Conservation (phyloP, 2,329 filamentous ascomycete species). For the Incumbomyces lentus region DNA sequence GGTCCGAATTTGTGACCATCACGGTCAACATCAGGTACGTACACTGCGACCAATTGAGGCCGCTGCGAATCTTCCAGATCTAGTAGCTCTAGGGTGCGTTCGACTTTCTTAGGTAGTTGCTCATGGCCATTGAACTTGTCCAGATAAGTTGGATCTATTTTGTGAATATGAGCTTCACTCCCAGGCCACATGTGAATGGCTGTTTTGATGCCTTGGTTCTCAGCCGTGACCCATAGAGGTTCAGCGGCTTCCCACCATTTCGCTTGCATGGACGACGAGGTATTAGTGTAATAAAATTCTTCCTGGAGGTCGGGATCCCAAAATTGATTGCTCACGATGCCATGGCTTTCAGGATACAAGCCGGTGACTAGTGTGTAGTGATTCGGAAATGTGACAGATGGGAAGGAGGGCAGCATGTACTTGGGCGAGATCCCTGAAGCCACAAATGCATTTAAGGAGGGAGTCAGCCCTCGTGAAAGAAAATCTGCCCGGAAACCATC, state of each 20-base stretch:
- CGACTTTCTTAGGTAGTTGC: conserved; percentile 61
- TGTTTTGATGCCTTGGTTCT: conserved; percentile 64
- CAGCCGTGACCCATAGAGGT: conserved; percentile 87
- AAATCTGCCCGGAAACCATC: conserved; percentile 97
- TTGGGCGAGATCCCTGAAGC: conserved; percentile 75
- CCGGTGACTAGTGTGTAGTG: conserved; percentile 92
- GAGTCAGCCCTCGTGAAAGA: conserved; percentile 70
- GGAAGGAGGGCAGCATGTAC: conserved; percentile 91
- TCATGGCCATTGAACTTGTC: conserved; percentile 80
- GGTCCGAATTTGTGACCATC: conserved; percentile 84
- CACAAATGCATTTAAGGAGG: conserved; percentile 67
- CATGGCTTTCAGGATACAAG: conserved; percentile 83
- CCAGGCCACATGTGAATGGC: conserved; percentile 99
- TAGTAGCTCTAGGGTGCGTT: conserved; percentile 68
- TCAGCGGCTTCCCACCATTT: conserved; percentile 99
- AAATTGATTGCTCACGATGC: conserved; percentile 87
- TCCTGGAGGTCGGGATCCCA: conserved; percentile 70
- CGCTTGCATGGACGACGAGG: conserved; percentile 61
- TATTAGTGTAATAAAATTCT: conserved; percentile 82
- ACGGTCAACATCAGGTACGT: conserved; percentile 83
- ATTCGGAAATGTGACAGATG: conserved; percentile 92
- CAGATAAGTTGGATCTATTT: conserved; percentile 65
- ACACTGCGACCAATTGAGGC: conserved; percentile 85
- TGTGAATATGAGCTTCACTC: conserved; percentile 73
- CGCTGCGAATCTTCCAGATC: conserved; percentile 57